Conservation (phyloP, 257 asterid species). For the Penstemon eatonii region DNA sequence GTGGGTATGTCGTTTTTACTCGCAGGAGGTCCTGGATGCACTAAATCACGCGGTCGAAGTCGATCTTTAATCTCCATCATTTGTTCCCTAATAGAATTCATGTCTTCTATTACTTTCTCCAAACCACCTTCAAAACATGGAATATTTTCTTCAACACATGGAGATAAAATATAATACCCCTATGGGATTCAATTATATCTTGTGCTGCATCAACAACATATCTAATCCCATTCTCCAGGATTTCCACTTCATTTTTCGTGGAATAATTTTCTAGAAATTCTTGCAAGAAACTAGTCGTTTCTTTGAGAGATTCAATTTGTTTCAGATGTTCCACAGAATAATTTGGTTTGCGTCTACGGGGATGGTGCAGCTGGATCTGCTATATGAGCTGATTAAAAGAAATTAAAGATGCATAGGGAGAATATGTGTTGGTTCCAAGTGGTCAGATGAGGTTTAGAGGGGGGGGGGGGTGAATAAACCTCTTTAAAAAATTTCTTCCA, state of each 20-base stretch:
- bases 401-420: conserved; percentile 23
- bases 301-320: too few relatives aligned
- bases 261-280: too few relatives aligned
- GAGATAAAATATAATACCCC: neutral
- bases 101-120: neutral
- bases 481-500: too few relatives aligned
- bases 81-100: neutral
- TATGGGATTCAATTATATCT: neutral
- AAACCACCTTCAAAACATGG: neutral
- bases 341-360: too few relatives aligned
- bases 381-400: too few relatives aligned
- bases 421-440: too few relatives aligned
- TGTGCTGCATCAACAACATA: neutral
- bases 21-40: neutral
- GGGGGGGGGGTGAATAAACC: too few relatives aligned
- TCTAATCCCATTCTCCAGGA: neutral
- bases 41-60: neutral
- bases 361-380: too few relatives aligned
- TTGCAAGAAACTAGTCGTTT: too few relatives aligned
- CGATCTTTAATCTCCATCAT: conserved; percentile 1
- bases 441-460: too few relatives aligned
- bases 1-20: neutral
- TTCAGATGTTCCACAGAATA: too few relatives aligned
- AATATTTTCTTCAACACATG: neutral
- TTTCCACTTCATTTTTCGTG: neutral